phyloP scores from a whole-genome alignment of 768 basidiomycete genomes.

The Mycena haematopus region DNA sequence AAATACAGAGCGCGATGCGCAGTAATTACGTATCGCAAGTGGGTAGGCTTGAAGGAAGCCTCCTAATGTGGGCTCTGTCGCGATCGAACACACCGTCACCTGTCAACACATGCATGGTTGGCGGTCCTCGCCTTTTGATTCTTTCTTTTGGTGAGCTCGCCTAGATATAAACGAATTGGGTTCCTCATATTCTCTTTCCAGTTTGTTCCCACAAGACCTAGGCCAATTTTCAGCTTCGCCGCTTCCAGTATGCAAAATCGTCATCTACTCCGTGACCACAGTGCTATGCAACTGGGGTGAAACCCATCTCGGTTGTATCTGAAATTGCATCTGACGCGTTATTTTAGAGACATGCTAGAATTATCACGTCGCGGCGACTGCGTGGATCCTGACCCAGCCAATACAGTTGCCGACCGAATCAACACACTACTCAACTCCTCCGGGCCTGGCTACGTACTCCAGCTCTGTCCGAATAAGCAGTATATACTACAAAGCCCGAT shows the following conservation, averaged over 20 bases:
- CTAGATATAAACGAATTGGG: background rate
- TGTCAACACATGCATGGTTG: background rate
- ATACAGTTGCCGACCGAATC: slow-evolving; percentile 69
- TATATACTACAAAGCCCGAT: slow-evolving; percentile 75
- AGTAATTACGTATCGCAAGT: too few relatives aligned
- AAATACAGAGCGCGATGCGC: too few relatives aligned
- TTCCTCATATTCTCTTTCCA: background rate
- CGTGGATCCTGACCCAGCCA: slow-evolving; percentile 57
- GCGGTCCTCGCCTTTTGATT: background rate
- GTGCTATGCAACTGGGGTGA: background rate
- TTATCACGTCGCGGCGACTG: slow-evolving; percentile 30
- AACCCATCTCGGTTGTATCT: background rate
- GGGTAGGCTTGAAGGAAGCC: too few relatives aligned
- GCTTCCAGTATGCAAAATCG: slow-evolving; percentile 2
- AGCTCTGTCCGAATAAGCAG: slow-evolving; percentile 65
- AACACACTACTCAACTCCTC: slow-evolving; percentile 70
- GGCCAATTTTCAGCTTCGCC: background rate
- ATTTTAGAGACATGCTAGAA: background rate
- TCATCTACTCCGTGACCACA: background rate
- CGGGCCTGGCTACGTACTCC: slow-evolving; percentile 69
- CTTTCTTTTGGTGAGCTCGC: background rate
- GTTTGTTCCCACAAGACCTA: background rate
- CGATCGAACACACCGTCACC: background rate
- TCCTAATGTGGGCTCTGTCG: slow-evolving; percentile 1
- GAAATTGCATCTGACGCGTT: background rate